phyloP scores from a whole-genome alignment of 1,284 basidiomycete species.

The Rugosomyces carneus region DNA sequence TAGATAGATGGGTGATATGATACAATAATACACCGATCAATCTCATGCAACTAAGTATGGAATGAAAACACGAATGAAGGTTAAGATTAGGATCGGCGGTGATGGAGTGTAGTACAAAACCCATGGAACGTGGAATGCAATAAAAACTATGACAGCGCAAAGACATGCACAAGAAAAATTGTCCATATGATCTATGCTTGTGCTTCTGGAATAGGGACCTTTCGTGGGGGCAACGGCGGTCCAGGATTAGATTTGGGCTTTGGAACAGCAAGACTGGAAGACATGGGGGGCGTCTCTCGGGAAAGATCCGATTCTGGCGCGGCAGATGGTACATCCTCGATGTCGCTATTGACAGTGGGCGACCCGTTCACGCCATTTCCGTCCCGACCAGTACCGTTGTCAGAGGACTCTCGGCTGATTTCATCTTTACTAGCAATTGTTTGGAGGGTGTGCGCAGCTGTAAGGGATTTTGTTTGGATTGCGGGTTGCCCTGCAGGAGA shows the following conservation, averaged over 20 bases:
- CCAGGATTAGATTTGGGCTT: conserved; percentile 15
- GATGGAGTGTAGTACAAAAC: neutral
- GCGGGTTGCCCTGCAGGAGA: conserved; percentile 23
- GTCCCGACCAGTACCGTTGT: conserved; percentile 8
- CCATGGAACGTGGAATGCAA: neutral
- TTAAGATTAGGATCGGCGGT: neutral
- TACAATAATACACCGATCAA: neutral
- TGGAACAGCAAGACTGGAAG: conserved; percentile 5
- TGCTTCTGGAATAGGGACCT: conserved; percentile 4
- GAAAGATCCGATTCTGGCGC: conserved; percentile 8
- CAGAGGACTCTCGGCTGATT: conserved; percentile 8
- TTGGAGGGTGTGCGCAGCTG: conserved; percentile 49
- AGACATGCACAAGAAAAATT: neutral
- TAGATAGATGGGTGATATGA: conserved; percentile 2
- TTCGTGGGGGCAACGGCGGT: conserved; percentile 30
- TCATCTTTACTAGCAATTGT: conserved; percentile 43
- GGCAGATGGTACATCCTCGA: conserved; percentile 1
- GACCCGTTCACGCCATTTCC: conserved; percentile 1
- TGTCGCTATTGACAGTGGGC: neutral
- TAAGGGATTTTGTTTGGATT: conserved; percentile 22
- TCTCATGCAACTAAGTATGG: neutral
- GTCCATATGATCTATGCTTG: conserved; percentile 1
- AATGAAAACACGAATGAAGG: neutral
- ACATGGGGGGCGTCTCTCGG: conserved; percentile 1
- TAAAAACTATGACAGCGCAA: neutral